Conservation (phyloP, 148 eudicot genomes). For the Beta vulgaris region DNA sequence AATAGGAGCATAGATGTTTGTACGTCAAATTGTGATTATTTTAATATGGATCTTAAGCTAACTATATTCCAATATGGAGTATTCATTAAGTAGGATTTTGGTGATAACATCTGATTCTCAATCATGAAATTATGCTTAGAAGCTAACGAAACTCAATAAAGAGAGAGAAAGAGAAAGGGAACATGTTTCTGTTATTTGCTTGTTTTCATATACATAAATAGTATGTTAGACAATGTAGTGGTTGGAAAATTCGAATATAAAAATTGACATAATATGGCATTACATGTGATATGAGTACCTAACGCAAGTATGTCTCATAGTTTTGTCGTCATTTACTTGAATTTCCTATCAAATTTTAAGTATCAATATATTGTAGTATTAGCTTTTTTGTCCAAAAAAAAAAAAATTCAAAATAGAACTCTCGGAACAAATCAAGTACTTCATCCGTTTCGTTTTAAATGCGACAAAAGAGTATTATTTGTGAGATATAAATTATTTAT, state of each 20-base stretch:
- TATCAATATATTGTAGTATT: no score
- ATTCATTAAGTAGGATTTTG: conserved; percentile 12
- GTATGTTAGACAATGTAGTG: background rate
- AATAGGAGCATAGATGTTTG: background rate
- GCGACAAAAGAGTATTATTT: no score
- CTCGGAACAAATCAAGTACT: no score
- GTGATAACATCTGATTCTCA: conserved; percentile 23
- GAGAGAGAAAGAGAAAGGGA: background rate
- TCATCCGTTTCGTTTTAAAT: no score
- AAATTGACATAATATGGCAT: background rate
- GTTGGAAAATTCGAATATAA: background rate
- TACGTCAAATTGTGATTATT: conserved; percentile 2
- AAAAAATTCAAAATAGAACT: no score
- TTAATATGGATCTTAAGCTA: background rate
- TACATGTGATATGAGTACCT: background rate
- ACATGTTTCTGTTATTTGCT: conserved; percentile 1
- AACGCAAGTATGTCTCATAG: background rate
- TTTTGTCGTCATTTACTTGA: background rate
- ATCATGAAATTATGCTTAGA: conserved; percentile 80
- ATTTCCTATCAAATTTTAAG: background rate
- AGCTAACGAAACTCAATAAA: conserved; percentile 42
- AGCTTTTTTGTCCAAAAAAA: no score
- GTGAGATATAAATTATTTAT: no score
- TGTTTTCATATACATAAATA: background rate
- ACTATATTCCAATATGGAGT: background rate